A percentile compares a stretch with the other conserved stretches of the same genome.
These are phyloP conservation scores for Yarrowia osloensis DNA, from an alignment of 805 yeast species.

Conservation along the genomic window DNA sequence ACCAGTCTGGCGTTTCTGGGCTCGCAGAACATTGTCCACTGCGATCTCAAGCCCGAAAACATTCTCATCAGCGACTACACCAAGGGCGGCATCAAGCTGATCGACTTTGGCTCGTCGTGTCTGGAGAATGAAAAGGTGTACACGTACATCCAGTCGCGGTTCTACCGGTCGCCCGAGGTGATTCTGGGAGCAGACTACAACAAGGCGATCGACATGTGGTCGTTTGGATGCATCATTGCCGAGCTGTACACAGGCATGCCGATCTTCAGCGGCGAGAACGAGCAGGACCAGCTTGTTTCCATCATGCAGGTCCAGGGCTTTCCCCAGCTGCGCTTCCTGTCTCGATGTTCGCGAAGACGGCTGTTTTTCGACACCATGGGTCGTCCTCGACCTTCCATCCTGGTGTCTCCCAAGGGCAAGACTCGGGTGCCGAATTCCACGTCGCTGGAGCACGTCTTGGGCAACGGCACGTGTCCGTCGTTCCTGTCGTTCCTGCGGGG, in stretches of 20 bases:
- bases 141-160: constrained; percentile 93
- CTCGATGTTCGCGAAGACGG: constrained; percentile 42
- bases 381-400: constrained; percentile 37
- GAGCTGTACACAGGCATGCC: constrained; percentile 92
- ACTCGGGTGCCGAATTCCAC: constrained; percentile 37
- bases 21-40: constrained; percentile 62
- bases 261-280: constrained; percentile 92
- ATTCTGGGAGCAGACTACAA: constrained; percentile 88
- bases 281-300: constrained; percentile 83
- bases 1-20: constrained; percentile 64
- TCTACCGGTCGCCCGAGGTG: constrained; percentile 94
- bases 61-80: constrained; percentile 56
- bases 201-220: constrained; percentile 96
- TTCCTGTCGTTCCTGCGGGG: constrained; percentile 53
- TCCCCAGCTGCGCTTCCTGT: constrained; percentile 55
- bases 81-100: constrained; percentile 58
- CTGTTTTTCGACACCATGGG: constrained; percentile 46
- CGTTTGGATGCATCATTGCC: constrained; percentile 93
- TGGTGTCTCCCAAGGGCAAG: constrained; percentile 37
- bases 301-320: constrained; percentile 90
- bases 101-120: constrained; percentile 71
- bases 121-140: constrained; percentile 76
- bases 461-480: constrained; percentile 37
- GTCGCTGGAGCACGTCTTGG: constrained; percentile 37
- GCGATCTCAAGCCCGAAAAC: constrained; percentile 87